A percentile compares a stretch with the other conserved stretches of the same genome.
Conservation (phyloP, 2,329 filamentous ascomycete genomes). For the Penicillium vulpinum region DNA sequence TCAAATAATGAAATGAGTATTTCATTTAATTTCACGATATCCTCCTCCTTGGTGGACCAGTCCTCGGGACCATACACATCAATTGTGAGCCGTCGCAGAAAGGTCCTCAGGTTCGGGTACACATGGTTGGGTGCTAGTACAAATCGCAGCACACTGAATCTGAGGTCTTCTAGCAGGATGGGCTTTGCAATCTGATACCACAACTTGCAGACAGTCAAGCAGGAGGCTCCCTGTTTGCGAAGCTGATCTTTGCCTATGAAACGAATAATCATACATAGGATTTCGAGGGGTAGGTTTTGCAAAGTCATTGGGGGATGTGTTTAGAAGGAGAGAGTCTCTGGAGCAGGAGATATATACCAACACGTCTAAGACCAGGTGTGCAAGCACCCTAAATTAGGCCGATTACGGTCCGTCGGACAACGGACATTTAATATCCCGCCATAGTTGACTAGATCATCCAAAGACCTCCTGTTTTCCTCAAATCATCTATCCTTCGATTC, state of each 20-base stretch:
- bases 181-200: constrained; percentile 5
- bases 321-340: neutral
- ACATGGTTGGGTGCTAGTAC: neutral
- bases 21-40: neutral
- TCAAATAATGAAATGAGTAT: neutral
- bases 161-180: constrained; percentile 1
- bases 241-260: constrained; percentile 6
- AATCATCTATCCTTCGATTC: no score
- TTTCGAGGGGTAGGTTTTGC: neutral
- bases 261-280: constrained; percentile 1
- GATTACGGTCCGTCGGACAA: no score
- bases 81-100: neutral
- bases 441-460: no score
- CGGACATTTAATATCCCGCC: no score
- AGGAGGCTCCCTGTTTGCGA: constrained; percentile 8
- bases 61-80: neutral
- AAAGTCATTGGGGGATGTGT: neutral
- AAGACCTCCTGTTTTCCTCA: no score
- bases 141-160: neutral
- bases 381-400: no score
- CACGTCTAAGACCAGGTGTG: no score
- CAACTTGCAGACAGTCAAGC: constrained; percentile 3
- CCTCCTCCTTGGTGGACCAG: neutral
- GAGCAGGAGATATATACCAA: no score
- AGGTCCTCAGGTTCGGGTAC: neutral